Percentiles rank a stretch among this genome's conserved stretches.
Conservation (phyloP, 768 basidiomycete genomes). For the Tephrocybe sp. region DNA sequence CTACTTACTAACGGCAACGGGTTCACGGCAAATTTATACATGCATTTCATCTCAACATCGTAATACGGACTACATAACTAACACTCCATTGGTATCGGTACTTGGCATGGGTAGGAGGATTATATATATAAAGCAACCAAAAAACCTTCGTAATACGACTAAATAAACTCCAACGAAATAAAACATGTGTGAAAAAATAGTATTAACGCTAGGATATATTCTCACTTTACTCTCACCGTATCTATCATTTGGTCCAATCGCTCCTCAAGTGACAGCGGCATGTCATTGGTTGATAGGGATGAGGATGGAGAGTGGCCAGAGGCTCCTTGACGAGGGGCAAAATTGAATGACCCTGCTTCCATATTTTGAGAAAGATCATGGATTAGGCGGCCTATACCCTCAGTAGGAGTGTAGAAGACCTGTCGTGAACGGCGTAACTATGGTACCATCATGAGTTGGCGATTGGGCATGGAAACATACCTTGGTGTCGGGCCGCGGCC, state of each 20-base stretch:
- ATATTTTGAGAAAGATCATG: conserved; percentile 78
- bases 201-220: conserved; percentile 18
- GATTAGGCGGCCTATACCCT: conserved; percentile 80
- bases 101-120: conserved; percentile 16
- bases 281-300: conserved; percentile 62
- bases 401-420: conserved; percentile 74
- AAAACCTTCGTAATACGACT: conserved; percentile 13
- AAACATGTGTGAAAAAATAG: conserved; percentile 20
- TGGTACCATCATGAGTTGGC: conserved; percentile 21
- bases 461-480: conserved; percentile 36
- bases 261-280: conserved; percentile 74
- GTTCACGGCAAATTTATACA: conserved; percentile 12
- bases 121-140: conserved; percentile 22
- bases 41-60: conserved; percentile 14
- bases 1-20: too few relatives aligned
- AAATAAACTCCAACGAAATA: conserved; percentile 18
- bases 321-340: conserved; percentile 31
- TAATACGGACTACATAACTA: conserved; percentile 19
- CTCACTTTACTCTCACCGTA: conserved; percentile 30
- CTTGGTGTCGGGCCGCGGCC: conserved; percentile 80
- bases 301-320: conserved; percentile 57
- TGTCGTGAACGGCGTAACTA: conserved; percentile 32
- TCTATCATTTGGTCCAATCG: conserved; percentile 70
- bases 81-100: conserved; percentile 22
- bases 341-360: conserved; percentile 84